Evolutionary conservation across 805 yeast species (phyloP), one percentile per base, ranked within the genome.

Genomic region (Saturnispora diversa): DNA sequence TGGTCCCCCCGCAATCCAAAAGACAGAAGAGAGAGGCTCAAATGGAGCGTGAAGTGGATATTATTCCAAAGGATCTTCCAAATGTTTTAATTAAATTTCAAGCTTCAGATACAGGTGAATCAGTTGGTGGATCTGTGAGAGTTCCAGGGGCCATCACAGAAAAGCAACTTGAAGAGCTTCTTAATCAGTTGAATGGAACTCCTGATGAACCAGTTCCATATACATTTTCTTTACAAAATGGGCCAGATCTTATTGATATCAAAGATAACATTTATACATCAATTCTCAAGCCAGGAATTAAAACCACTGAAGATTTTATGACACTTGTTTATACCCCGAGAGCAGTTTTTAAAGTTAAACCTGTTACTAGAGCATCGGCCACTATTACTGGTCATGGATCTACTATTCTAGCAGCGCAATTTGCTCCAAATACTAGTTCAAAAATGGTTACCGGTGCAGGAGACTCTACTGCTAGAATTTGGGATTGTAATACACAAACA

Each of bases 401-500:
- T 2, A 92, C 97, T 0, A 85, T 92, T 45, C 66, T 92, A 48
- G 84, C 96, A 44, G 82, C 92, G 31, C 88, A 84, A 47, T 92
- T 92, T 70, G 94, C 98, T 2, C 98, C 98, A 23, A 72, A 83
- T 53, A 80, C 88, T 13, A 75, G 90, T 13, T 71, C 88, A 2
- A 69, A 84, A 50, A 77, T 88, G 81, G 92, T 84, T 30, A 83
- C 97, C 0, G 98, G 98, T 27, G 85, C 96, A 5, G 98, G 98
- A 33, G 98, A 92, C 61, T 75, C 81, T 27, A 88, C 97, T 7
- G 97, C 97, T 2, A 70, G 97, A 56, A 74, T 90, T 35, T 92
- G 98, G 98, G 97, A 88, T 62, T 84, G 95, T 60, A 80, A 86
- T 52, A 88, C 97, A 0, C 92, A 85, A 50, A 92, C 98, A 0